These are phyloP conservation scores for Furcasterigmium sp. DNA, from an alignment of 2,329 filamentous ascomycete species.

Conservation along the genomic window DNA sequence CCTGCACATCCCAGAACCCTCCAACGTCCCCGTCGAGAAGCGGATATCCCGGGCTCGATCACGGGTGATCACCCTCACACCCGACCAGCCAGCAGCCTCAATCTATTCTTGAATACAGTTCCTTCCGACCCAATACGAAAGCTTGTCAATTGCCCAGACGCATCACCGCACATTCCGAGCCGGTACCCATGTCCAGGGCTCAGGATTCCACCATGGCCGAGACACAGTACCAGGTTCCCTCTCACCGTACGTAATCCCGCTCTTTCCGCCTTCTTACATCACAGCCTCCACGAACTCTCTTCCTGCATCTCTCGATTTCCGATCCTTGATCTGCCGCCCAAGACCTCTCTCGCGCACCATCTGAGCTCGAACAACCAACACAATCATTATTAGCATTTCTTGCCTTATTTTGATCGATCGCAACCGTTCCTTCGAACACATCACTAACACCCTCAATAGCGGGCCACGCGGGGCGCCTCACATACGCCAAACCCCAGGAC, in stretches of 20 bases:
- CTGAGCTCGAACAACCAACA: background rate
- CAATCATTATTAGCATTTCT: background rate
- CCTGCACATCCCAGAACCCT: too few species aligned
- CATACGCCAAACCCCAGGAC: conserved; percentile 67
- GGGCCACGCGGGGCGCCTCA: conserved; percentile 41
- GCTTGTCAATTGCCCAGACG: too few species aligned
- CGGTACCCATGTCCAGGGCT: background rate
- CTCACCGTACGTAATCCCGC: conserved; percentile 11
- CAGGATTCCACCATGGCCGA: conserved; percentile 9
- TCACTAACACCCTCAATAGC: conserved; percentile 4
- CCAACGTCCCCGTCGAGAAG: too few species aligned
- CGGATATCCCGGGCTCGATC: too few species aligned
- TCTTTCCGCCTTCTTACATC: background rate
- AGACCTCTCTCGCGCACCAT: background rate
- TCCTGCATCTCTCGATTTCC: background rate
- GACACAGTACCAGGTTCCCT: conserved; percentile 9
- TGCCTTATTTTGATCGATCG: background rate
- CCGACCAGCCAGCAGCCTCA: too few species aligned
- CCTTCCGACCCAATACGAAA: too few species aligned
- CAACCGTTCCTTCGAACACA: too few species aligned
- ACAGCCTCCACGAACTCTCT: too few species aligned
- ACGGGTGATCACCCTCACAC: too few species aligned
- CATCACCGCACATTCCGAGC: too few species aligned
- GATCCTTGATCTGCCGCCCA: background rate
- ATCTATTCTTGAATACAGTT: too few species aligned